phyloP scores from a whole-genome alignment of 2,329 filamentous ascomycete species.

The Talaromyces sp. region DNA sequence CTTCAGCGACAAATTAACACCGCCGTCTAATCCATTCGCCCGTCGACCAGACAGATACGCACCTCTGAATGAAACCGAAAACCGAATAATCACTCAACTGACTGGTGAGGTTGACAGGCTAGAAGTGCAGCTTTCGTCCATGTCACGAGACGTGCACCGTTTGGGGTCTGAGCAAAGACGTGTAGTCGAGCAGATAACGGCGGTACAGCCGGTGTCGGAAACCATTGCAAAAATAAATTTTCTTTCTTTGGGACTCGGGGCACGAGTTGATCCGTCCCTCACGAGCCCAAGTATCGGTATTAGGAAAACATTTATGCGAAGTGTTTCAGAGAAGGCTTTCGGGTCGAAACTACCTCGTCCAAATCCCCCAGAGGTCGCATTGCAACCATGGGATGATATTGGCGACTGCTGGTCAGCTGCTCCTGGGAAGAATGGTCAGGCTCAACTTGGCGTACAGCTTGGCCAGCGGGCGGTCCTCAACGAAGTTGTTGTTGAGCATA shows the following conservation, averaged over 20 bases:
- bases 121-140: constrained; percentile 24
- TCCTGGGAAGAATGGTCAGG: constrained; percentile 38
- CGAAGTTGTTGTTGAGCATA: constrained; percentile 68
- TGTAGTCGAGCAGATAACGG: constrained; percentile 18
- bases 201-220: constrained; percentile 15
- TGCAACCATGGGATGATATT: constrained; percentile 68
- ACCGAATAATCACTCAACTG: constrained; percentile 21
- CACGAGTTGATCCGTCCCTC: constrained; percentile 54
- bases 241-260: constrained; percentile 62
- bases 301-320: constrained; percentile 16
- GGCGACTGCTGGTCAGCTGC: constrained; percentile 83
- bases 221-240: constrained; percentile 60
- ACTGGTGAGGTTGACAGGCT: constrained; percentile 23
- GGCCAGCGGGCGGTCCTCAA: constrained; percentile 56
- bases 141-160: constrained; percentile 24
- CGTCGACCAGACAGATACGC: constrained; percentile 10
- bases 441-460: constrained; percentile 37
- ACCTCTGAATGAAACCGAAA: constrained; percentile 20
- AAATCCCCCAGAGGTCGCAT: constrained; percentile 49
- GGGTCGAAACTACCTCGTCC: constrained; percentile 17
- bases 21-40: neutral
- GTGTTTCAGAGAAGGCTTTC: constrained; percentile 15
- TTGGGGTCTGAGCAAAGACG: constrained; percentile 20
- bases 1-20: constrained; percentile 13
- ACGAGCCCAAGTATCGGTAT: constrained; percentile 54